Base-by-base conservation (phyloP, 148 eudicot genomes). In the Persicaria tinctoria region DNA sequence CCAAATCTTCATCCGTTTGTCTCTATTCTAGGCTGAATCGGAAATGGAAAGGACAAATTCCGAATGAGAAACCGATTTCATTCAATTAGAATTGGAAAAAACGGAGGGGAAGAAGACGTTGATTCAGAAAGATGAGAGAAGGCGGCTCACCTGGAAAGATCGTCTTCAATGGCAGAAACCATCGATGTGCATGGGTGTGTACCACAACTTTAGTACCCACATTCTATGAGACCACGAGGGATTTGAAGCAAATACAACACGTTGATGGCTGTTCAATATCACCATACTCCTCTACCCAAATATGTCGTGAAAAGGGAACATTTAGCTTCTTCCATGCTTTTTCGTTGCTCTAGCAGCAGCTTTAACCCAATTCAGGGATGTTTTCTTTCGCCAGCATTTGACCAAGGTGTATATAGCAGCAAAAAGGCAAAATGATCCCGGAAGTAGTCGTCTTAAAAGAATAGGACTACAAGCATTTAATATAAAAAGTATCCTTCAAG, bases 281-380 rank as follows among this genome's bases (percentile, higher is more conserved):
- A 68, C 85, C 78, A 79, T 81, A 87, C 81, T 90, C 97, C 80
- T 92, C 93, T 54, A 82, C 83, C 97, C 97, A 92, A 78, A 86
- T 85, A 79, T 92, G 95, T 69, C 84, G 80, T 72, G 93, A 90
- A 32, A 87, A 78, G 32, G 95, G 96, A 78, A 88, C 90, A 76
- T 86, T 92, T 10, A 92, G 83, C 81, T 82, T 88, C 81, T 86
- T 89, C 90, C 89, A 88, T 10, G 86, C 93, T 82, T 87, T 86
- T 80, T 90, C 86, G 87, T 90, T 68, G 93, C 95, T 80, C 86
- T 83, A 53, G 97, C 91, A 76, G 97, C 89, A 80, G 93, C 97
- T 86, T 92, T 92, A 71, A 90, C 95, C 97, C 96, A 88, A 68
- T 92, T 85, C 66, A 90, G 80, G 49, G 96, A 88, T 45, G 85